Evolutionary conservation across 768 basidiomycete genomes (phyloP), one percentile per base, ranked within the genome.

Genomic region (Fomitopsis serialis): DNA sequence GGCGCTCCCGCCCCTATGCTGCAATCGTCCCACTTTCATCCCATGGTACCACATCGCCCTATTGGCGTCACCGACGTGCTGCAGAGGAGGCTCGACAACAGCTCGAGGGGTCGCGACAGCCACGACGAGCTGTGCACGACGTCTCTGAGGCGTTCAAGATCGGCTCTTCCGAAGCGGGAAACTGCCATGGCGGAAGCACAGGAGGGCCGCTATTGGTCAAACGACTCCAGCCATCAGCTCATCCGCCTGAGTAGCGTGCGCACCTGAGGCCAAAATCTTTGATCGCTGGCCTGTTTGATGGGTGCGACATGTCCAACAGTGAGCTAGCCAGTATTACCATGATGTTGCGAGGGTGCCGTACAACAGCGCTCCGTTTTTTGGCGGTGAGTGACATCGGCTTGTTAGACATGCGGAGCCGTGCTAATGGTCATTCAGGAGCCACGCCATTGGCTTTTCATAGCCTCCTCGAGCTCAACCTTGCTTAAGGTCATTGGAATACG

Each of bases 11-110:
- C 48, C 17, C 9, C 12, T 32, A 2, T 24, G 34, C 54, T 34
- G 48, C 37, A 35, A 49, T 50, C 48, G 51, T 50, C 44, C 52
- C 55, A 53, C 36, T 44, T 32, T 35, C 37, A 40, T 25, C 42
- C 27, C 27, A 50, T 55, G 54, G 58, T 58, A 58, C 58, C 54
- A 58, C 42, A 47, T 12, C 42, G 11, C 25, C 25, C 17, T 45
- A 6, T 19, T 25, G 9, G 5, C 23, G 8, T 25, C 23, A 25
- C 9, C 25, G 21, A 27, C 17, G 10, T 5, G 44, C 22, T 5
- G 25, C 10, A 15, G 15, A 15, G 15, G 15, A 19, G 4, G 15
- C 8, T 19, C 37, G 15, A 40, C 37, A 40, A 40, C 6, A 40
- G 15, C 29, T 32, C 6, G 29, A 32, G 29, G 29, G 6, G 11